Percentiles rank a stretch among this genome's conserved stretches.
phyloP scores from a whole-genome alignment of 139 green algal genomes.

The Tetradesmus obliquus region DNA sequence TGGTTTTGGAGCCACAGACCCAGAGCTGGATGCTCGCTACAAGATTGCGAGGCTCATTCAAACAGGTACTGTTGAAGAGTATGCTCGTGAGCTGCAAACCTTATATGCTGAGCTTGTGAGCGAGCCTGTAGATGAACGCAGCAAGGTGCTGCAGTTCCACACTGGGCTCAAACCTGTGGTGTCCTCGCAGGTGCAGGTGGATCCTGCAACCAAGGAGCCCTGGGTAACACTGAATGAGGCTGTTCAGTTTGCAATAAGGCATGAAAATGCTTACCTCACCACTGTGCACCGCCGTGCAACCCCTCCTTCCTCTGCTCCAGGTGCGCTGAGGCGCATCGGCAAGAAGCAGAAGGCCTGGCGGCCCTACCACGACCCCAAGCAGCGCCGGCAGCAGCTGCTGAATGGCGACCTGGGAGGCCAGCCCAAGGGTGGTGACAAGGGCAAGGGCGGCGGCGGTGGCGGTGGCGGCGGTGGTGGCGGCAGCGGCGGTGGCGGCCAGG shows the following conservation, averaged over 20 bases:
- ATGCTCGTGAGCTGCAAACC: neutral
- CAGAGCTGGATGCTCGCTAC: neutral
- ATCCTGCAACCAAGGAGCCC: neutral
- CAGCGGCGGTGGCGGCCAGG: neutral
- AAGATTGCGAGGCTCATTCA: neutral
- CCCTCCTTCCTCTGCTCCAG: neutral
- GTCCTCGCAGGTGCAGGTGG: neutral
- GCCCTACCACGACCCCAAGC: no score
- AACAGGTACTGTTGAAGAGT: neutral
- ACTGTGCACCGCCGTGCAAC: neutral
- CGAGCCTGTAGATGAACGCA: neutral
- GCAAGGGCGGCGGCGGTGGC: neutral
- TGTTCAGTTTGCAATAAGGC: neutral
- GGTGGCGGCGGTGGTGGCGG: neutral
- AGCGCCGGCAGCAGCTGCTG: neutral
- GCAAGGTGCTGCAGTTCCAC: neutral
- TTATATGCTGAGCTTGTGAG: neutral
- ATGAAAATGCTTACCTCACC: neutral
- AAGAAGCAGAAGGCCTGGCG: neutral
- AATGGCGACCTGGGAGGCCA: neutral
- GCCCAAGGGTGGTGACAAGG: neutral
- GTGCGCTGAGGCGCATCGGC: neutral
- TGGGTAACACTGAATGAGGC: neutral
- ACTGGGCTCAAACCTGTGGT: neutral
- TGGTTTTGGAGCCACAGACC: neutral